Evolutionary conservation across 129 eudicot species (phyloP).

Genomic region (Escallonia herrerae): DNA sequence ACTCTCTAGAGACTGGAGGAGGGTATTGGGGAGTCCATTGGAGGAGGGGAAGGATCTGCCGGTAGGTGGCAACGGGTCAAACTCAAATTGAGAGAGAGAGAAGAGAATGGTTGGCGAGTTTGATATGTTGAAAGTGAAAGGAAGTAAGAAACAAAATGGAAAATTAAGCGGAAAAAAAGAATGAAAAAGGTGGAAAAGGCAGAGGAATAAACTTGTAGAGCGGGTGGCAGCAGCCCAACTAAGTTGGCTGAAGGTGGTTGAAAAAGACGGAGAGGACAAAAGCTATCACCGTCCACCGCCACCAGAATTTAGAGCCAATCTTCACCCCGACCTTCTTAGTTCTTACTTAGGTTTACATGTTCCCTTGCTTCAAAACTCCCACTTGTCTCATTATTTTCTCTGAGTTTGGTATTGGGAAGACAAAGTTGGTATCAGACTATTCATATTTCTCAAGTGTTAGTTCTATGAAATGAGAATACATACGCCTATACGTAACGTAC

Average conservation of each 20-base stretch:
- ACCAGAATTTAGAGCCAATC: constrained; percentile 7
- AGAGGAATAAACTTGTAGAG: constrained; percentile 2
- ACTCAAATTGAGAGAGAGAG: constrained; percentile 13
- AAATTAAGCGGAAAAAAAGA: not conserved
- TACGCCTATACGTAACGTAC: too few relatives aligned
- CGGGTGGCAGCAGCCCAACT: not conserved
- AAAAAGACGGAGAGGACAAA: not conserved
- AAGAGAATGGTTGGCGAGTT: constrained; percentile 30
- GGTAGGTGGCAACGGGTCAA: constrained; percentile 34
- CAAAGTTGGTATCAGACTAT: constrained; percentile 7
- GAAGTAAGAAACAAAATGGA: constrained; percentile 18
- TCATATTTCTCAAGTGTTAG: not conserved
- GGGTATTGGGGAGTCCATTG: constrained; percentile 12
- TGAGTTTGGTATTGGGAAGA: constrained; percentile 19
- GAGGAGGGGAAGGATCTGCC: constrained; percentile 17
- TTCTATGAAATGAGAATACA: too few relatives aligned
- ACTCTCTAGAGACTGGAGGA: constrained; percentile 3
- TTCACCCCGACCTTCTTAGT: not conserved
- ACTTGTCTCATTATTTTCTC: constrained; percentile 1
- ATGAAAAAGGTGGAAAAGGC: constrained; percentile 5
- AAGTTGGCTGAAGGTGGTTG: not conserved
- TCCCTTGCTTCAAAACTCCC: not conserved
- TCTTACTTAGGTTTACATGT: too few relatives aligned
- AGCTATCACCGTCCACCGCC: constrained; percentile 12
- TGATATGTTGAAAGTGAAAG: constrained; percentile 34